Evolutionary conservation across 176 grass and related monocot genomes (phyloP).

Genomic region (Oropetium thomaeum): DNA sequence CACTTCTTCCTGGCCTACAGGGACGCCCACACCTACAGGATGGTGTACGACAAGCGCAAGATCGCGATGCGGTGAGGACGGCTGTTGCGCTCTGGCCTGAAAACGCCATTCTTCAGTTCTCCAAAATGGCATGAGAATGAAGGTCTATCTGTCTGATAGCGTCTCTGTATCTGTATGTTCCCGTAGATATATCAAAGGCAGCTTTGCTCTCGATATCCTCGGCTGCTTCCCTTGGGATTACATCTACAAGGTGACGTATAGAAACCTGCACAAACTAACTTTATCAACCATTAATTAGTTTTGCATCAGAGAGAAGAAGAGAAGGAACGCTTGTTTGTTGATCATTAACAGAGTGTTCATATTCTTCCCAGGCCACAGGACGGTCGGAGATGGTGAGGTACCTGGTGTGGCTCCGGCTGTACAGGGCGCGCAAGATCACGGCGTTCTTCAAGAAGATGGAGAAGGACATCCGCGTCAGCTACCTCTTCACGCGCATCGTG

Average conservation of each 20-base stretch:
- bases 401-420: slow-evolving; percentile 69
- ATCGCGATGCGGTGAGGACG: slow-evolving; percentile 57
- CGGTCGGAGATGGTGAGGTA: slow-evolving; percentile 59
- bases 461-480: slow-evolving; percentile 96
- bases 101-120: background rate
- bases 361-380: slow-evolving; percentile 48
- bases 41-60: slow-evolving; percentile 54
- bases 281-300: background rate
- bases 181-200: slow-evolving; percentile 74
- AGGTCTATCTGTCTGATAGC: background rate
- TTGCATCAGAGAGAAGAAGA: background rate
- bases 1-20: slow-evolving; percentile 76
- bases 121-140: too few species aligned
- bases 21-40: slow-evolving; percentile 62
- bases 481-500: slow-evolving; percentile 78
- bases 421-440: slow-evolving; percentile 61
- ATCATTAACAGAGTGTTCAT: background rate
- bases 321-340: background rate
- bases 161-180: background rate
- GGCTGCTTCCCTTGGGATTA: slow-evolving; percentile 88
- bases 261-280: background rate
- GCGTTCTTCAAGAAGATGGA: slow-evolving; percentile 81
- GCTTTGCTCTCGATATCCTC: slow-evolving; percentile 69
- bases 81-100: background rate
- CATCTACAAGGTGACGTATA: slow-evolving; percentile 65